Conservation (phyloP, 176 grass and related monocot species). For the Pharus latifolius region DNA sequence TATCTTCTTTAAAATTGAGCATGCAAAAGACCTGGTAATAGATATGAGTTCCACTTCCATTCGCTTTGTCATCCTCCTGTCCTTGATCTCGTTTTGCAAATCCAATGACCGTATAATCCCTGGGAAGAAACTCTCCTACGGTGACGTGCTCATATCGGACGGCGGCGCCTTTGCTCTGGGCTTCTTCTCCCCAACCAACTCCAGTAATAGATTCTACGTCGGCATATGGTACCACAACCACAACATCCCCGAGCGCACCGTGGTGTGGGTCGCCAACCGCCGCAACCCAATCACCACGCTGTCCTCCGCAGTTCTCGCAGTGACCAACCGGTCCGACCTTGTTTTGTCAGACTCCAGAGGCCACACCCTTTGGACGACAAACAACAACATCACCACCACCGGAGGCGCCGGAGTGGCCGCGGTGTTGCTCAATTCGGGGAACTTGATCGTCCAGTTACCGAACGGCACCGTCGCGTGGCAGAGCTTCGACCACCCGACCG, state of each 20-base stretch:
- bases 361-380: constrained; percentile 6
- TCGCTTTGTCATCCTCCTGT: background rate
- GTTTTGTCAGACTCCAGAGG: constrained; percentile 8
- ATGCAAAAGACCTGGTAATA: constrained; percentile 9
- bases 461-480: constrained; percentile 19
- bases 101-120: constrained; percentile 22
- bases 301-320: background rate
- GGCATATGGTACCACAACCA: constrained; percentile 42
- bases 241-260: constrained; percentile 10
- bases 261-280: constrained; percentile 52
- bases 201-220: background rate
- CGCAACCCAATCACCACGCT: background rate
- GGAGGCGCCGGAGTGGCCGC: background rate
- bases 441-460: constrained; percentile 4
- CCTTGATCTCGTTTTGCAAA: background rate
- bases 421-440: background rate
- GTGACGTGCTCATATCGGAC: constrained; percentile 9
- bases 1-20: no score
- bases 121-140: constrained; percentile 2
- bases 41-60: background rate
- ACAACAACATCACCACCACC: background rate
- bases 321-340: constrained; percentile 15
- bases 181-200: constrained; percentile 31
- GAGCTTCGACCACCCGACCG: constrained; percentile 13
- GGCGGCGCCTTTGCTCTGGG: constrained; percentile 33